phyloP scores from a whole-genome alignment of 2,329 filamentous ascomycete species.

The Fusarium sublunatum region DNA sequence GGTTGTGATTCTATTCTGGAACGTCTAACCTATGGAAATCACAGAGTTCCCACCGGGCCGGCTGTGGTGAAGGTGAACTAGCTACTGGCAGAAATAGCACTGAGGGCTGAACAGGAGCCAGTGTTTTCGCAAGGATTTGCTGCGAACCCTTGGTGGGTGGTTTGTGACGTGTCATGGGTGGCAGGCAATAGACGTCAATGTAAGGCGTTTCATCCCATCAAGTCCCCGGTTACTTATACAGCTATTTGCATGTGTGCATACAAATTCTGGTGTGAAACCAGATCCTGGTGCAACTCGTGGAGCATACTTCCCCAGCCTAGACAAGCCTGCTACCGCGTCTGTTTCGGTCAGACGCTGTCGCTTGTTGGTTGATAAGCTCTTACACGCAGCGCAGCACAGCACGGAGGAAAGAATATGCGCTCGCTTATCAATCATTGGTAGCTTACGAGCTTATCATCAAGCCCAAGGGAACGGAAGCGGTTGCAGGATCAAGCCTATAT shows the following conservation, averaged over 20 bases:
- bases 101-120: slow-evolving; percentile 11
- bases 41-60: slow-evolving; percentile 14
- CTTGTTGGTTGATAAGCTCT: slow-evolving; percentile 19
- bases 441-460: background rate
- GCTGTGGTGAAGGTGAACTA: slow-evolving; percentile 11
- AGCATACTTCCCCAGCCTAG: slow-evolving; percentile 7
- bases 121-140: slow-evolving; percentile 27
- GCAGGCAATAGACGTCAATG: slow-evolving; percentile 39
- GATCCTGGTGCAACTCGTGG: slow-evolving; percentile 34
- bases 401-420: background rate
- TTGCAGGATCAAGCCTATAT: slow-evolving; percentile 11
- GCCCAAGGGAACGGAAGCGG: slow-evolving; percentile 6
- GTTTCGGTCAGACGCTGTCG: slow-evolving; percentile 16
- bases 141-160: slow-evolving; percentile 40
- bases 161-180: slow-evolving; percentile 47
- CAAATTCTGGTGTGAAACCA: slow-evolving; percentile 29
- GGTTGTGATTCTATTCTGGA: no score
- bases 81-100: slow-evolving; percentile 6
- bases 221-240: slow-evolving; percentile 41
- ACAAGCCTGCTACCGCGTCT: slow-evolving; percentile 18
- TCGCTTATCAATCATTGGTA: background rate
- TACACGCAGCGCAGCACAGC: background rate
- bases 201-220: slow-evolving; percentile 45
- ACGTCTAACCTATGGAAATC: background rate
- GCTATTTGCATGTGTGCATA: slow-evolving; percentile 29